Base-by-base conservation (phyloP, 2,329 filamentous ascomycete species). In the Colletotrichum sp. region DNA sequence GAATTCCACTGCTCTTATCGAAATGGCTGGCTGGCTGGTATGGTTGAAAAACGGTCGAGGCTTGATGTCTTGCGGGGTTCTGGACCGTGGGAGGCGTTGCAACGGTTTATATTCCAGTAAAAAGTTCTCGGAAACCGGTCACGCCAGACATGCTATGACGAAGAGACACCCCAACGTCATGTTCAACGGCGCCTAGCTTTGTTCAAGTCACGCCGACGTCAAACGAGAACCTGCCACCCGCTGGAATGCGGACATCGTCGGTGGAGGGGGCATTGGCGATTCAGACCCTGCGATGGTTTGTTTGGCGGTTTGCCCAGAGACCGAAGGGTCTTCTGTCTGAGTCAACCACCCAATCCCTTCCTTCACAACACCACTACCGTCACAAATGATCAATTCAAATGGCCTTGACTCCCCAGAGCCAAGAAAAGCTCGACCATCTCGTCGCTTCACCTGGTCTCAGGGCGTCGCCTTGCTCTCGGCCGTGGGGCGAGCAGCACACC, bases 271-370 rank as follows among this genome's bases (percentile, higher is more conserved):
- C 43, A 56, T 48, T 26, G 21, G 36, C 56, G 73, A 56, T 38
- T 66, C 58, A 66, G 73, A 76, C 73, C 73, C 70, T 76, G 64
- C 48, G 65, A 67, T 61, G 34, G 64, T 26, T 30, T 36, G n/a
- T 52, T 52, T 52, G 43, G 43, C 10, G 43, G 43, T 52, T 52
- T 52, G 43, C 43, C 43, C 43, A 43, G 56, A 36, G 32, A 58
- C 24, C 26, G 28, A 73, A 69, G 64, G 56, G 60, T 73, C 64
- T 18, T 56, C 28, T 60, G 65, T 76, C 73, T 76, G n/a, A 69
- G 64, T 65, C 65, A 60, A 38, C 70, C 65, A 66, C 13, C 70
- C 56, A 71, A 60, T 52, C 70, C 64, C 64, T 73, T 73, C 70
- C 36, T n/a, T 52, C 58, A 69, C 64, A 58, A 58, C 65, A 64